Percentiles rank a stretch among this genome's conserved stretches.
Conservation (phyloP, 2,329 filamentous ascomycete species). For the Pestalotiopsis sp. region DNA sequence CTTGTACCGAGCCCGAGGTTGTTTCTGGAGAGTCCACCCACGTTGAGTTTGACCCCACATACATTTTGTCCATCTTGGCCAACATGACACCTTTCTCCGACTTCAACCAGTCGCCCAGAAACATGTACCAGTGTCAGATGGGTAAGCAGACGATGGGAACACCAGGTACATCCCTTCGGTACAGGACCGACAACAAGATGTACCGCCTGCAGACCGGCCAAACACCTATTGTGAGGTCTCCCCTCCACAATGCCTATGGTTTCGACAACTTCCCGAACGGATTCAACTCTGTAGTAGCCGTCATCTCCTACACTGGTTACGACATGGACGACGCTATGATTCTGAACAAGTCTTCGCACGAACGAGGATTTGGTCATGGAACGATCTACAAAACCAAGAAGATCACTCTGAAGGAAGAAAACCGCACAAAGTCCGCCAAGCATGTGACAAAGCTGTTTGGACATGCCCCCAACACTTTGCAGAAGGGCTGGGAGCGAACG, state of each 20-base stretch:
- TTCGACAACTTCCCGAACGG: slow-evolving; percentile 99
- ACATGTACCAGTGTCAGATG: slow-evolving; percentile 99
- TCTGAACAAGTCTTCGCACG: slow-evolving; percentile 94
- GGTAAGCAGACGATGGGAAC: slow-evolving; percentile 99
- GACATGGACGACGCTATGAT: slow-evolving; percentile 99
- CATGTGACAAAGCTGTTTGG: slow-evolving; percentile 84
- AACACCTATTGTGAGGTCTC: slow-evolving; percentile 89
- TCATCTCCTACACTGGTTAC: slow-evolving; percentile 98
- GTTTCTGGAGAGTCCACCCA: slow-evolving; percentile 89
- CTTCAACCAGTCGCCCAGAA: slow-evolving; percentile 97
- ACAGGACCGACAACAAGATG: slow-evolving; percentile 96
- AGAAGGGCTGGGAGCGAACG: slow-evolving; percentile 71
- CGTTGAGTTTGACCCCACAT: slow-evolving; percentile 91
- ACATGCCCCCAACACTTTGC: slow-evolving; percentile 77
- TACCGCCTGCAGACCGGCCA: slow-evolving; percentile 95
- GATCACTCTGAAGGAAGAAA: slow-evolving; percentile 81
- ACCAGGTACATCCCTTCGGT: slow-evolving; percentile 79
- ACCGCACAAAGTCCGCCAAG: slow-evolving; percentile 66
- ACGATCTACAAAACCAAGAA: slow-evolving; percentile 99
- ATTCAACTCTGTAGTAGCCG: slow-evolving; percentile 91
- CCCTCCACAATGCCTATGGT: slow-evolving; percentile 93
- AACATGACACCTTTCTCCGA: slow-evolving; percentile 99
- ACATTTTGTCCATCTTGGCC: slow-evolving; percentile 95
- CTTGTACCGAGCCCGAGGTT: slow-evolving; percentile 85
- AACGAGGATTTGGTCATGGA: slow-evolving; percentile 92